Conservation (phyloP, 202 grass and related monocot species). For the Thinopyrum obtusiflorum region DNA sequence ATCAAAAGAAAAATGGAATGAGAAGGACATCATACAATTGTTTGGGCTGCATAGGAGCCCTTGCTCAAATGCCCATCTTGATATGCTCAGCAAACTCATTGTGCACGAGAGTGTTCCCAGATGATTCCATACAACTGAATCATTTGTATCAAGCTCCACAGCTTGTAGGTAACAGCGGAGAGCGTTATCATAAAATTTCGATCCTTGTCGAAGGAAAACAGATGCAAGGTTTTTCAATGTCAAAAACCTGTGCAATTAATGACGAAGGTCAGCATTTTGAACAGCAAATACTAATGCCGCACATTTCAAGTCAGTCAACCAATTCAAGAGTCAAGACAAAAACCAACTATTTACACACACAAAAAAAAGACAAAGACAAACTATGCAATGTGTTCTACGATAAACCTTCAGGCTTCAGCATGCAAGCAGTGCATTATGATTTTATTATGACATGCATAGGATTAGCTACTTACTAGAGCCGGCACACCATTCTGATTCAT, state of each 20-base stretch:
- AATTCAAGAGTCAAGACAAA: conserved; percentile 3
- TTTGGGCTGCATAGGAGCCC: conserved; percentile 88
- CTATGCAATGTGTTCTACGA: not conserved
- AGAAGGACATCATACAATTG: conserved; percentile 67
- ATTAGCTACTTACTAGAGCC: conserved; percentile 1
- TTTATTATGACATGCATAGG: conserved; percentile 5
- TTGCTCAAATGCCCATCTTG: conserved; percentile 98
- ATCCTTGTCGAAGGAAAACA: conserved; percentile 87
- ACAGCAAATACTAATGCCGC: conserved; percentile 3
- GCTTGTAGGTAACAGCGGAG: conserved; percentile 91
- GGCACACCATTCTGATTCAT: conserved; percentile 6
- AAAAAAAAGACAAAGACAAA: not conserved
- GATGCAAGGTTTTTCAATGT: conserved; percentile 91
- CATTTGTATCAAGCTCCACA: conserved; percentile 82
- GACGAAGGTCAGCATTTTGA: conserved; percentile 32
- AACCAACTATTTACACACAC: not conserved
- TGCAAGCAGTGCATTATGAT: not conserved
- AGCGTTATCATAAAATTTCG: conserved; percentile 72
- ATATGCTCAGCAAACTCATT: conserved; percentile 79
- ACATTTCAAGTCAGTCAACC: not conserved
- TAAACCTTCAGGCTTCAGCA: conserved; percentile 25
- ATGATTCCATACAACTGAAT: conserved; percentile 98
- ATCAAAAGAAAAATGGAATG: conserved; percentile 27
- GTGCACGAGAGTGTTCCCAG: conserved; percentile 86
- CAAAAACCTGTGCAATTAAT: conserved; percentile 66